These are phyloP conservation scores for Tricladium varicosporioides DNA, from an alignment of 2,329 filamentous ascomycete genomes.

Conservation along the genomic window DNA sequence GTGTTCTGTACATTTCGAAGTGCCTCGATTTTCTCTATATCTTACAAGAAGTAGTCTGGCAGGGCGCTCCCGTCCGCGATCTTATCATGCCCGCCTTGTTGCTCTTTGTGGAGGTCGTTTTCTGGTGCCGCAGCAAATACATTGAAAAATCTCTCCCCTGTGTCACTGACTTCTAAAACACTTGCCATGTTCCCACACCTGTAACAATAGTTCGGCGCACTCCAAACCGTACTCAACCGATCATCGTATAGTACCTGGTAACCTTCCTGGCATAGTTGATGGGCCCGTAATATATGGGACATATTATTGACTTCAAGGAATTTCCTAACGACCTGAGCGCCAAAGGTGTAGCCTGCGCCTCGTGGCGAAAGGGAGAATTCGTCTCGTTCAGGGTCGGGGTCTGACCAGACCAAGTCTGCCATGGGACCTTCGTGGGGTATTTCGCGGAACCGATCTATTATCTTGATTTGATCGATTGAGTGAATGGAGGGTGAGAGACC, in stretches of 20 bases:
- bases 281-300: constrained; percentile 96
- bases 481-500: constrained; percentile 88
- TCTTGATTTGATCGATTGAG: constrained; percentile 98
- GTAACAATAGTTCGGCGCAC: constrained; percentile 81
- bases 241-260: constrained; percentile 98
- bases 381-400: constrained; percentile 94
- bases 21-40: neutral
- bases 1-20: neutral
- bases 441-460: constrained; percentile 97
- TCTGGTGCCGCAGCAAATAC: constrained; percentile 96
- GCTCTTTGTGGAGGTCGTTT: constrained; percentile 86
- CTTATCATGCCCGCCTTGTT: constrained; percentile 74
- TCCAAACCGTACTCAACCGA: constrained; percentile 93
- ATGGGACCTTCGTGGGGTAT: constrained; percentile 98
- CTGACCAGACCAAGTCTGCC: constrained; percentile 99
- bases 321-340: constrained; percentile 96
- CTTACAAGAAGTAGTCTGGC: constrained; percentile 69
- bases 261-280: constrained; percentile 96
- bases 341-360: constrained; percentile 95
- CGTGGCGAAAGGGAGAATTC: constrained; percentile 93
- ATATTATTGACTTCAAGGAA: constrained; percentile 97
- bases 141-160: constrained; percentile 92
- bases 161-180: constrained; percentile 92
- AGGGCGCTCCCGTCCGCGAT: constrained; percentile 59
- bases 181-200: constrained; percentile 96